Base-by-base conservation (phyloP, 352 stramenopile species). In the Globisporangium echinulatum region DNA sequence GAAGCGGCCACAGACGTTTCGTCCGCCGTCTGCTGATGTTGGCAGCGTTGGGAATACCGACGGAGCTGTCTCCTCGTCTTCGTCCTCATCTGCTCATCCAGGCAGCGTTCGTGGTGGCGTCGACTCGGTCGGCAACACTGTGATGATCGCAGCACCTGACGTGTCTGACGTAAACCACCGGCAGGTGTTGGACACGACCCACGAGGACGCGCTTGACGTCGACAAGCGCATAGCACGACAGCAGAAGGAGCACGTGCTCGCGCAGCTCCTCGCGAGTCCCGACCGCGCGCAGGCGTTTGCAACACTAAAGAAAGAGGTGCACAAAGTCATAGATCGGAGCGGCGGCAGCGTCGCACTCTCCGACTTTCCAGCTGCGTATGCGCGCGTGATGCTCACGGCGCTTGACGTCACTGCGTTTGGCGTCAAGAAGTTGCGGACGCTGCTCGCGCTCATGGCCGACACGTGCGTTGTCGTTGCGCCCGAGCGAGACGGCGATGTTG, bases 401-500 rank as follows among this genome's bases (percentile, higher is more conserved):
- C 64, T 94, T 36, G 72, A 76, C 13, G 76, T 80, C 0, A 64
- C 40, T 15, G 64, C 56, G 19, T 91, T 79, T 54, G 79, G 81
- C 0, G 73, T 94, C 59, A 92, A 94, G 73, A 92, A 94, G 66
- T 68, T 94, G 66, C 72, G 78, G 13, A 88, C 74, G 5, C 54
- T 90, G 36, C 62, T 89, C 1, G 59, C 70, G 46, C 48, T 90
- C 42, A 69, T 92, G 67, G 66, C 82, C 52, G 75, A 88, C 49
- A 67, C 82, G 15, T 75, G 84, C 49, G 53, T 66, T 25, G 60
- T 92, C 7, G 74, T 84, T 4, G 70, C 69, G 19, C 79, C 79
- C 3, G 47, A 73, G 53, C 64, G 51, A 43, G 74, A 85, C 49
- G 74, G 63, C 9, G 79, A 92, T 15, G 54, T 79, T 37, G 79